Percentiles rank a stretch among this genome's conserved stretches.
phyloP scores from a whole-genome alignment of 192 early-diverging fungal genomes.

The Coemansia sp. region DNA sequence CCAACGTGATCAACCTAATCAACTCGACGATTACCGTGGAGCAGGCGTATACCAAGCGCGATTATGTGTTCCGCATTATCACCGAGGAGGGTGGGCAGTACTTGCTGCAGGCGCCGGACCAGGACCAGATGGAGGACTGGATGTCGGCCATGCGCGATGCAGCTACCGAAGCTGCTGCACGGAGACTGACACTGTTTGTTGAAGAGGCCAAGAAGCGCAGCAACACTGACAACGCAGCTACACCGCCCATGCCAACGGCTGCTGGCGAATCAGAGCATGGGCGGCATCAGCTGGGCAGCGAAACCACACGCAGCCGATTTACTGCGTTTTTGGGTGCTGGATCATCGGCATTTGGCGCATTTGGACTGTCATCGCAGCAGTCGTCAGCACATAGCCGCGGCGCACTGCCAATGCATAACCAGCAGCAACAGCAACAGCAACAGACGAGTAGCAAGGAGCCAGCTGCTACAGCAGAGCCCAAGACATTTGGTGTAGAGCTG shows the following conservation, averaged over 20 bases:
- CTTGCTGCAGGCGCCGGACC: conserved; percentile 63
- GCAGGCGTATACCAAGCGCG: conserved; percentile 63
- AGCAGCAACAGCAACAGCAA: conserved; percentile 8
- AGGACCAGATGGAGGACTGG: conserved; percentile 74
- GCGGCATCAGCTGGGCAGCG: conserved; percentile 15
- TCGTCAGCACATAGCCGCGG: conserved; percentile 28
- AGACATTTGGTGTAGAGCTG: conserved; percentile 64
- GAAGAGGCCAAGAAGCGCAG: conserved; percentile 57
- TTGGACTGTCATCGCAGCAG: conserved; percentile 28
- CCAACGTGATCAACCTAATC: conserved; percentile 73
- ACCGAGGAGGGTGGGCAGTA: conserved; percentile 81
- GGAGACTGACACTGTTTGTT: conserved; percentile 65
- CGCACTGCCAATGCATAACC: conserved; percentile 3
- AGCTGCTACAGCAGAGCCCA: conserved; percentile 36
- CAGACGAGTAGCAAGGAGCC: conserved; percentile 9
- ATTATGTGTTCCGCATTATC: conserved; percentile 74
- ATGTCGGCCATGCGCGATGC: conserved; percentile 64
- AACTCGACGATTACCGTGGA: conserved; percentile 70
- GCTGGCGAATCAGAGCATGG: conserved; percentile 7
- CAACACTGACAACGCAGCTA: conserved; percentile 10
- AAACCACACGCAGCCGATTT: conserved; percentile 47
- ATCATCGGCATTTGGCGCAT: conserved; percentile 34
- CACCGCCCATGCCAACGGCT: conserved; percentile 5
- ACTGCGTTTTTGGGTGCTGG: conserved; percentile 48
- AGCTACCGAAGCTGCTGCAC: conserved; percentile 67